Evolutionary conservation across 805 yeast species (phyloP).

Genomic region (Spathaspora sp.): DNA sequence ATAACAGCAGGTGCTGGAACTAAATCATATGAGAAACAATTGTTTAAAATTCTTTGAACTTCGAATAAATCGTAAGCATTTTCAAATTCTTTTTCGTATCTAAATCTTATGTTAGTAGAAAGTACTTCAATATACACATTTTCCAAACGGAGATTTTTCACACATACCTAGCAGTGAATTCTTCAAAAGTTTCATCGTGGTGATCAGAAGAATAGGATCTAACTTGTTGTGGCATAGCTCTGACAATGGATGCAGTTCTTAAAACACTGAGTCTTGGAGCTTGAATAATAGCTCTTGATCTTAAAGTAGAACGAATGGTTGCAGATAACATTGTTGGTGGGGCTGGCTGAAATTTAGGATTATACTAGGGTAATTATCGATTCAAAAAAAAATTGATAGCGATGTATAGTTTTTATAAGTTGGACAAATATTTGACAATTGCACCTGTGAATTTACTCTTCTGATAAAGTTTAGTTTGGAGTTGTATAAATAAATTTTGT

Average conservation of each 20-base stretch:
- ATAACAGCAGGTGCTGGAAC: slow-evolving; percentile 97
- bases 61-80: slow-evolving; percentile 44
- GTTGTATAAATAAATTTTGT: background rate
- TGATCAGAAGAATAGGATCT: slow-evolving; percentile 80
- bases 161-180: slow-evolving; percentile 75
- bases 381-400: background rate
- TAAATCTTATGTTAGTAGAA: slow-evolving; percentile 26
- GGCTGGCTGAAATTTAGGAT: background rate
- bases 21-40: slow-evolving; percentile 96
- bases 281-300: slow-evolving; percentile 27
- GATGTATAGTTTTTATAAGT: background rate
- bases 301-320: slow-evolving; percentile 40
- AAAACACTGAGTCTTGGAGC: slow-evolving; percentile 23
- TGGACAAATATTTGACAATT: background rate
- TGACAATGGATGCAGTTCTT: slow-evolving; percentile 16
- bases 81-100: slow-evolving; percentile 94
- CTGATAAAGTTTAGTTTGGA: background rate
- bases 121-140: too few relatives aligned
- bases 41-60: slow-evolving; percentile 86
- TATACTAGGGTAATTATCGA: background rate
- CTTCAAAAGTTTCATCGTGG: slow-evolving; percentile 91
- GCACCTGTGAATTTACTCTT: background rate
- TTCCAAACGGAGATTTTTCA: background rate
- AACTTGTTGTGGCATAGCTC: slow-evolving; percentile 17
- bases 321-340: slow-evolving; percentile 36